phyloP scores from a whole-genome alignment of 768 basidiomycete species.

The Tricholoma terreum region DNA sequence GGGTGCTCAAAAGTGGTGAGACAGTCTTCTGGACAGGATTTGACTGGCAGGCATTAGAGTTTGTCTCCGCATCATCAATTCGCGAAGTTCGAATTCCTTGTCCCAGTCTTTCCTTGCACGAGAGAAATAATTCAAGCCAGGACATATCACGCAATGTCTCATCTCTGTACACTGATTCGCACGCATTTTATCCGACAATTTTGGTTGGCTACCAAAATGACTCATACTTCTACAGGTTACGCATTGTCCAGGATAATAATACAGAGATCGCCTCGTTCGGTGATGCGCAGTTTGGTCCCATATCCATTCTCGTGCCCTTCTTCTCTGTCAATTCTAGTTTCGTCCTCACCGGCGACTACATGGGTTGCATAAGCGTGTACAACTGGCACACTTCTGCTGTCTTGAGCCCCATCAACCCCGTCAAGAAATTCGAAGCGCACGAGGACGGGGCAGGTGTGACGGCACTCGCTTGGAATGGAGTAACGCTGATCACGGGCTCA shows the following conservation, averaged over 20 bases:
- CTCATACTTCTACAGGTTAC: slow-evolving; percentile 50
- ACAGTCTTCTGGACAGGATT: slow-evolving; percentile 55
- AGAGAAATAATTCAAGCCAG: not conserved
- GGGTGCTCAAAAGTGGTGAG: slow-evolving; percentile 54
- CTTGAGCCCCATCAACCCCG: slow-evolving; percentile 27
- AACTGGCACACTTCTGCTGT: slow-evolving; percentile 36
- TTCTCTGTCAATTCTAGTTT: slow-evolving; percentile 47
- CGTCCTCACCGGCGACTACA: slow-evolving; percentile 59
- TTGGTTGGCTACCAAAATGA: slow-evolving; percentile 52
- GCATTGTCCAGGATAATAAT: slow-evolving; percentile 26
- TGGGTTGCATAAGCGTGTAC: slow-evolving; percentile 65
- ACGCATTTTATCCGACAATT: slow-evolving; percentile 30
- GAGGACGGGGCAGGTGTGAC: slow-evolving; percentile 58
- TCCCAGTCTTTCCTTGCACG: slow-evolving; percentile 21
- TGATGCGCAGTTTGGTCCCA: slow-evolving; percentile 45
- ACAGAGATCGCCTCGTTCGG: slow-evolving; percentile 46
- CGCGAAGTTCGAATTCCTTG: slow-evolving; percentile 33
- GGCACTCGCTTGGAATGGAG: slow-evolving; percentile 57
- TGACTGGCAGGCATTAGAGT: slow-evolving; percentile 18
- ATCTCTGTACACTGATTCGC: slow-evolving; percentile 27
- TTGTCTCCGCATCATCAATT: slow-evolving; percentile 15
- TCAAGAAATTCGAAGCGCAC: slow-evolving; percentile 59
- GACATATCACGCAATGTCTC: slow-evolving; percentile 14
- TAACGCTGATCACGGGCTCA: slow-evolving; percentile 66
- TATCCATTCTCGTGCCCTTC: slow-evolving; percentile 50